Evolutionary conservation across 1,139 yeast genomes (phyloP), one percentile per base, ranked within the genome.

Genomic region (Pichia sp.): DNA sequence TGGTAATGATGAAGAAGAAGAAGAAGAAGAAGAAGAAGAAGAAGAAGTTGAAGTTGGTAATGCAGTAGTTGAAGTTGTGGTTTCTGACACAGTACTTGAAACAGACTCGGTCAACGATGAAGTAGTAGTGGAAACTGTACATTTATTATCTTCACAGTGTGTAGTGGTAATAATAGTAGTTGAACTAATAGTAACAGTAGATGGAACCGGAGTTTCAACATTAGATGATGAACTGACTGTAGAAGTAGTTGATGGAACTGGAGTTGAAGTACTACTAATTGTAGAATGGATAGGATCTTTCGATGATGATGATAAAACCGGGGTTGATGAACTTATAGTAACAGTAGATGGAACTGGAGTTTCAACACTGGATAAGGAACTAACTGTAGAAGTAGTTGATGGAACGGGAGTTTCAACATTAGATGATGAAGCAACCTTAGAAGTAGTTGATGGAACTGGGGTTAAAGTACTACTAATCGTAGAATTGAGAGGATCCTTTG

Each of bases 371-470:
- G 18, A n/a, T n/a, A 31, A 13, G 18, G 30, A 25, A n/a, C n/a
- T n/a, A n/a, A n/a, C n/a, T n/a, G n/a, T n/a, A n/a, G n/a, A n/a
- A n/a, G n/a, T n/a, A 2, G 28, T 19, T 5, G 8, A 7, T 21
- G 35, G 19, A 7, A 13, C 6, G 13, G 33, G 2, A 22, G 15
- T n/a, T n/a, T n/a, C n/a, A n/a, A n/a, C n/a, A n/a, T n/a, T 7
- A 13, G 18, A n/a, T n/a, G 37, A 13, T 24, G 30, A 25, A n/a
- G n/a, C n/a, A n/a, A n/a, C n/a, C n/a, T n/a, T n/a, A n/a, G 38
- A 37, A 28, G 39, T 19, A 21, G 34, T 40, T 6, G 46, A 23
- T 9, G 36, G 13, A 11, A 32, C 6, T 16, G 51, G n/a, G n/a
- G n/a, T n/a, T n/a, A n/a, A n/a, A n/a, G n/a, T n/a, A n/a, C n/a